phyloP scores from a whole-genome alignment of 2,329 filamentous ascomycete genomes.

The Tolypocladium cylindrosporum region DNA sequence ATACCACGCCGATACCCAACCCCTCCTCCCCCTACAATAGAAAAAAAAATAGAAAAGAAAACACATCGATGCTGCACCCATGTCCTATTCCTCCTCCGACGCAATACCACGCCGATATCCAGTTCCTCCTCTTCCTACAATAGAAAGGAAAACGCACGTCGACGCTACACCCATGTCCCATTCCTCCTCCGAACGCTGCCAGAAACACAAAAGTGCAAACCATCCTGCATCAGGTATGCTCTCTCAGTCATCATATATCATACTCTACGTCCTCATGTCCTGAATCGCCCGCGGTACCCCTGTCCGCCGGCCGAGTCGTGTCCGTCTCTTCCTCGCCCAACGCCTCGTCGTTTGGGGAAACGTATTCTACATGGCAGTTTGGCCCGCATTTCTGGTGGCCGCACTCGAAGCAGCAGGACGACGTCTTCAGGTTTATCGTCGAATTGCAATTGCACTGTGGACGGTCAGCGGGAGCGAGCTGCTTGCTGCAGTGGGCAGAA shows the following conservation, averaged over 20 bases:
- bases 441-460: slow-evolving; percentile 11
- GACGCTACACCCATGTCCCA: background rate
- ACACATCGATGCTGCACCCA: no score
- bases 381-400: background rate
- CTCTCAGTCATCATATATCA: background rate
- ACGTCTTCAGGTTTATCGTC: slow-evolving; percentile 6
- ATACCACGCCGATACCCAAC: no score
- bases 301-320: background rate
- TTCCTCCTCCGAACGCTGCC: background rate
- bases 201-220: background rate
- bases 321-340: background rate
- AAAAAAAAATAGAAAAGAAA: no score
- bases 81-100: no score
- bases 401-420: slow-evolving; percentile 5
- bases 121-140: no score
- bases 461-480: background rate
- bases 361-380: slow-evolving; percentile 2
- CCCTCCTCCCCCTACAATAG: no score
- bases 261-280: background rate
- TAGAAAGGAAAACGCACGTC: no score
- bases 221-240: background rate
- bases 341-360: background rate
- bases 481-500: background rate
- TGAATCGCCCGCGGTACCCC: background rate
- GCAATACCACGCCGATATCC: no score